A percentile compares a stretch with the other conserved stretches of the same genome.
Evolutionary conservation across 176 grass and related monocot species (phyloP).

Genomic region (barley (Hordeum vulgare)): DNA sequence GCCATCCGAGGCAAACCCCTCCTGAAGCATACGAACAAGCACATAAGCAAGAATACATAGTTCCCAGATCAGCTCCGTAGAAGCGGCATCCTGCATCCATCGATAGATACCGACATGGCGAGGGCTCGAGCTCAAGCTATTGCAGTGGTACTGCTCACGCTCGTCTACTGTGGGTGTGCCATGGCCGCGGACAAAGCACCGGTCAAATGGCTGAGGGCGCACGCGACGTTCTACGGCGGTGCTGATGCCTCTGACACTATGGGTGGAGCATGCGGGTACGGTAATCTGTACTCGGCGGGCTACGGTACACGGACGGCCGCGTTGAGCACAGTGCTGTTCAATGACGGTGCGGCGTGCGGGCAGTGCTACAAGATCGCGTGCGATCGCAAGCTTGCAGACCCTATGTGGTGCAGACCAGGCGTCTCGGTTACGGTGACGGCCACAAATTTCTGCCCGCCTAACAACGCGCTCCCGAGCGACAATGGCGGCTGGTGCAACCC

Average conservation of each 20-base stretch:
- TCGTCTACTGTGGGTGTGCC: background rate
- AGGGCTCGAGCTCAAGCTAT: background rate
- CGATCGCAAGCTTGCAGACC: slow-evolving; percentile 15
- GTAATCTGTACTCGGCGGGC: slow-evolving; percentile 18
- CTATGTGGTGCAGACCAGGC: background rate
- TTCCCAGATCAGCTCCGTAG: background rate
- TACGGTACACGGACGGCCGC: too few relatives aligned
- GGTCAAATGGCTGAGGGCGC: slow-evolving; percentile 14
- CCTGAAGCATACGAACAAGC: background rate
- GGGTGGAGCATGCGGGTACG: slow-evolving; percentile 58
- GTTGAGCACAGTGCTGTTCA: slow-evolving; percentile 42
- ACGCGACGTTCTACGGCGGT: slow-evolving; percentile 48
- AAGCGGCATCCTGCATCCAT: background rate
- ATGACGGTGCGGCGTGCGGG: slow-evolving; percentile 27
- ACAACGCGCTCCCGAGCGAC: background rate
- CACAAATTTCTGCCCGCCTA: slow-evolving; percentile 45
- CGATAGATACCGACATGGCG: background rate
- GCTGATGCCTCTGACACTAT: slow-evolving; percentile 41
- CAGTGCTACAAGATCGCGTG: slow-evolving; percentile 55
- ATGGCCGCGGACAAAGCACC: background rate
- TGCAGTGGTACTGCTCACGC: background rate
- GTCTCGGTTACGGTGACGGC: slow-evolving; percentile 25
- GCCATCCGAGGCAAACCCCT: too few relatives aligned
- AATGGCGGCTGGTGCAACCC: slow-evolving; percentile 44
- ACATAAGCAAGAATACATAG: too few relatives aligned